Conservation (phyloP, 176 grass and related monocot species). For the Aegilops longissima region DNA sequence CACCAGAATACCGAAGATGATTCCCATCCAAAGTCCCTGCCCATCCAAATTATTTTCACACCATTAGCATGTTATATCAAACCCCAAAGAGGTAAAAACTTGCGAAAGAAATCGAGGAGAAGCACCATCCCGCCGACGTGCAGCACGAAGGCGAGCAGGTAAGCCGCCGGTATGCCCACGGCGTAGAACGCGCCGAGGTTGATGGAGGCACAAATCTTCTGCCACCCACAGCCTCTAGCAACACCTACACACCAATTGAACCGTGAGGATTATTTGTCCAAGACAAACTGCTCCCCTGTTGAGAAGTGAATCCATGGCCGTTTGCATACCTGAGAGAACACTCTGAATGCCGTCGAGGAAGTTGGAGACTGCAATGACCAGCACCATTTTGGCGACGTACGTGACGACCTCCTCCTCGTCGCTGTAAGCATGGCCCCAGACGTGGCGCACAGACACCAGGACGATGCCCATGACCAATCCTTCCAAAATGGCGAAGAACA, state of each 20-base stretch:
- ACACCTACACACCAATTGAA: constrained; percentile 33
- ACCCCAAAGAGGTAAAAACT: background rate
- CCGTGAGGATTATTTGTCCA: background rate
- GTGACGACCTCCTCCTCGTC: constrained; percentile 65
- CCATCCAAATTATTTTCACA: background rate
- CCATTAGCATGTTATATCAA: background rate
- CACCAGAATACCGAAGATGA: constrained; percentile 51
- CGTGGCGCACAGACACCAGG: constrained; percentile 35
- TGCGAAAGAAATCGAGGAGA: background rate
- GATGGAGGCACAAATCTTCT: constrained; percentile 61
- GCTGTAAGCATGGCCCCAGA: constrained; percentile 73
- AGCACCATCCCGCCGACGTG: constrained; percentile 51
- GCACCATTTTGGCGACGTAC: constrained; percentile 52
- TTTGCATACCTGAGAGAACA: constrained; percentile 34
- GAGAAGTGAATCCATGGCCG: background rate
- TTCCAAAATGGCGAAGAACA: constrained; percentile 41
- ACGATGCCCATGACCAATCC: constrained; percentile 34
- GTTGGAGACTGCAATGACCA: constrained; percentile 44
- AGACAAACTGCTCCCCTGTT: background rate
- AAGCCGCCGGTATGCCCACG: constrained; percentile 50
- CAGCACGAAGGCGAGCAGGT: constrained; percentile 61
- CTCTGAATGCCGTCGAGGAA: constrained; percentile 40
- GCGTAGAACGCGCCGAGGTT: constrained; percentile 71
- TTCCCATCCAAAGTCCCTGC: constrained; percentile 75
- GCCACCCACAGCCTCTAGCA: constrained; percentile 72